Conservation (phyloP, 345 rosid genomes). For the Eucalyptus guilfoylei region DNA sequence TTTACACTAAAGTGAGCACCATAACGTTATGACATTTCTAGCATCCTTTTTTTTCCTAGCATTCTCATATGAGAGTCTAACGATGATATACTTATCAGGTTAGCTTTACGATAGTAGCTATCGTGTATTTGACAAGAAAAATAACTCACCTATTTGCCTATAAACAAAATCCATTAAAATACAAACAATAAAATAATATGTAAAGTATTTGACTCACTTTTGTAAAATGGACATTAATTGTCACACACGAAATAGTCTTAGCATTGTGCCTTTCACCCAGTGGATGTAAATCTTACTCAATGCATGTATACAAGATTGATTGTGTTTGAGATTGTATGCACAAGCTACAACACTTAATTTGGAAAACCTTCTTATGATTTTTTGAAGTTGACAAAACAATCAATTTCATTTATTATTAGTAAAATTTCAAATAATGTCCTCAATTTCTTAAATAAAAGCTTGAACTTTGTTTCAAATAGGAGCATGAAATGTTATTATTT, state of each 20-base stretch:
- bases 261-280: neutral
- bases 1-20: no score
- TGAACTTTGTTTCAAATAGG: no score
- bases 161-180: neutral
- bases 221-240: neutral
- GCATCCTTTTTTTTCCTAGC: neutral
- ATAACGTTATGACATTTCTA: no score
- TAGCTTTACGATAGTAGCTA: neutral
- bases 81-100: neutral
- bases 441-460: no score
- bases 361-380: neutral
- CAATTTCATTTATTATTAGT: no score
- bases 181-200: neutral
- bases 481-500: no score
- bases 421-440: no score
- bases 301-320: neutral
- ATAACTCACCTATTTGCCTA: neutral
- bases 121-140: neutral
- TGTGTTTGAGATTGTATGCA: neutral
- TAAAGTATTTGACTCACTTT: neutral
- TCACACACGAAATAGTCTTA: neutral
- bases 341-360: neutral
- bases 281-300: neutral
- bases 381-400: no score
- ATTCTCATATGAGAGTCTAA: neutral